Conservation (phyloP, 1,139 yeast genomes). For the Magnusiomyces clavatus region DNA sequence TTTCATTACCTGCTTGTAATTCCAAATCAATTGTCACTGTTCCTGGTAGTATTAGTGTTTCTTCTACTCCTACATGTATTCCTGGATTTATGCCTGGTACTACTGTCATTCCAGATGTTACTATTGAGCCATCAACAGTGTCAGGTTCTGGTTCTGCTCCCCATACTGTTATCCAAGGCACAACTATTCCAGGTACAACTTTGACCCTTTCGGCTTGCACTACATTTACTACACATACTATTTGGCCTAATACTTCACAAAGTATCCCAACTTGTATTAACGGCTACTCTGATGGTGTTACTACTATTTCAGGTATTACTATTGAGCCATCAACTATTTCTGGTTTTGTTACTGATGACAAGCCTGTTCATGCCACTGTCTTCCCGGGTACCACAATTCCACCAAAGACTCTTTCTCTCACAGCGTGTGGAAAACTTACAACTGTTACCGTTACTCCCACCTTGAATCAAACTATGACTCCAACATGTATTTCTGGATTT, state of each 20-base stretch:
- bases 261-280: conserved; percentile 1
- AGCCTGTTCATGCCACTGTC: conserved; percentile 9
- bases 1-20: conserved; percentile 7
- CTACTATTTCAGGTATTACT: conserved; percentile 2
- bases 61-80: conserved; percentile 3
- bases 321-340: conserved; percentile 1
- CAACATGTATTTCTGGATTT: conserved; percentile 5
- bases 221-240: conserved; percentile 4
- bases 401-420: conserved; percentile 9
- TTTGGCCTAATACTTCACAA: neutral
- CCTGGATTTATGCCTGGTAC: conserved; percentile 7
- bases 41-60: conserved; percentile 1
- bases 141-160: conserved; percentile 8
- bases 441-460: conserved; percentile 7
- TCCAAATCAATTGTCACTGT: conserved; percentile 3
- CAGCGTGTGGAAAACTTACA: conserved; percentile 1
- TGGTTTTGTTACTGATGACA: conserved; percentile 8
- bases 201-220: conserved; percentile 9
- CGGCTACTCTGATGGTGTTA: neutral
- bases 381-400: conserved; percentile 3
- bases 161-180: conserved; percentile 5
- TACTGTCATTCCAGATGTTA: conserved; percentile 6
- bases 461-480: conserved; percentile 1
- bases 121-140: neutral
- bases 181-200: conserved; percentile 8